phyloP scores from a whole-genome alignment of 148 eudicot genomes.

The Drosera capensis region DNA sequence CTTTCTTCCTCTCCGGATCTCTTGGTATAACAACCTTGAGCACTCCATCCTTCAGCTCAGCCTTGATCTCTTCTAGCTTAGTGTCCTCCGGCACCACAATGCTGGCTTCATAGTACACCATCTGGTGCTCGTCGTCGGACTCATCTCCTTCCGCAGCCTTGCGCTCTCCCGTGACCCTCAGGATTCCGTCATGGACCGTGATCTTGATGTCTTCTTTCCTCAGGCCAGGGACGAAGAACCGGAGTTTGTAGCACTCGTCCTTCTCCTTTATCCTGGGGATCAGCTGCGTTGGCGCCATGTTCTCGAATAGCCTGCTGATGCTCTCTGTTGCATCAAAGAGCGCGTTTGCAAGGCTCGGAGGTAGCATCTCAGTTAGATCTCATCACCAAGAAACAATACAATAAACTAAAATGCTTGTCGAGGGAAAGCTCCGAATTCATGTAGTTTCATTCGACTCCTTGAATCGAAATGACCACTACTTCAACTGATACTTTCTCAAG shows the following conservation, averaged over 20 bases:
- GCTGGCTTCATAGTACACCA: conserved; percentile 27
- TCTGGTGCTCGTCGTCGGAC: too few species aligned
- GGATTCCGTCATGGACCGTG: conserved; percentile 35
- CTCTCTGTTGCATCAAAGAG: conserved; percentile 48
- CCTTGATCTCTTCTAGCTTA: conserved; percentile 43
- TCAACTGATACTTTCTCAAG: too few species aligned
- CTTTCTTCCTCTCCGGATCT: conserved; percentile 24
- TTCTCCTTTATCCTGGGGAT: conserved; percentile 37
- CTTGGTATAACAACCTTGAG: conserved; percentile 35
- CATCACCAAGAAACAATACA: too few species aligned
- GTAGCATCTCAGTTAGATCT: too few species aligned
- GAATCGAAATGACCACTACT: too few species aligned
- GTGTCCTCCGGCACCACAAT: conserved; percentile 53
- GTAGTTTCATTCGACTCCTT: too few species aligned
- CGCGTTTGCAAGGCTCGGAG: conserved; percentile 28
- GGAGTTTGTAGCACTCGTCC: conserved; percentile 35
- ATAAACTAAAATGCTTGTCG: too few species aligned
- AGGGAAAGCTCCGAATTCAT: too few species aligned
- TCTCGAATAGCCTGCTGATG: conserved; percentile 40
- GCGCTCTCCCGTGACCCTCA: conserved; percentile 38
- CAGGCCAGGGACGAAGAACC: conserved; percentile 39
- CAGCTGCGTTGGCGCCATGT: conserved; percentile 17
- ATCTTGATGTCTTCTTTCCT: conserved; percentile 43
- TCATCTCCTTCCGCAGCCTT: conserved; percentile 37
- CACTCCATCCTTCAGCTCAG: conserved; percentile 65